Conservation (phyloP, 805 yeast species). For the Clavispora phyllophila region DNA sequence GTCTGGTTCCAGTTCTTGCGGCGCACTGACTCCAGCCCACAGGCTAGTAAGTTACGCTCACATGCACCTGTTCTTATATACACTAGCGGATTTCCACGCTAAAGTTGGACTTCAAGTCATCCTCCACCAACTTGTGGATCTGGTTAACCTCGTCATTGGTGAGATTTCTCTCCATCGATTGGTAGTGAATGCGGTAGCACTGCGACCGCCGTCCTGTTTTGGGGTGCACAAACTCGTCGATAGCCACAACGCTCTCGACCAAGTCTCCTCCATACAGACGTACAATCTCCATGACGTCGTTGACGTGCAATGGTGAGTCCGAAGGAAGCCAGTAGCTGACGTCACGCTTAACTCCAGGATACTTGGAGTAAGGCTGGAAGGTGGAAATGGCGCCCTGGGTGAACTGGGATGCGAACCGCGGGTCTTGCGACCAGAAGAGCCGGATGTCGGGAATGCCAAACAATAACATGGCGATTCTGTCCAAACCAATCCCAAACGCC, state of each 20-base stretch:
- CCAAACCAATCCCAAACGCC: conserved; percentile 97
- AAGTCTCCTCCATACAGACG: conserved; percentile 80
- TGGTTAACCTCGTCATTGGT: conserved; percentile 80
- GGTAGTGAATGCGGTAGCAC: conserved; percentile 88
- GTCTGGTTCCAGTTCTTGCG: no score
- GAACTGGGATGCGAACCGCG: conserved; percentile 73
- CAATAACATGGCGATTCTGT: conserved; percentile 90
- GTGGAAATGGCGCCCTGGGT: conserved; percentile 55
- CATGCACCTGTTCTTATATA: neutral
- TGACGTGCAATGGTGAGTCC: conserved; percentile 55
- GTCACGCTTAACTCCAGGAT: conserved; percentile 82
- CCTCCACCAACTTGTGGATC: conserved; percentile 62
- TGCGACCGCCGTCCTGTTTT: conserved; percentile 71
- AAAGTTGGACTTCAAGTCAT: conserved; percentile 46
- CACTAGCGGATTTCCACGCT: conserved; percentile 50
- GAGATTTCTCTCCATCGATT: conserved; percentile 90
- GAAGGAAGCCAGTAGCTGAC: conserved; percentile 85
- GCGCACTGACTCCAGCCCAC: no score
- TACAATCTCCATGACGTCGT: conserved; percentile 91
- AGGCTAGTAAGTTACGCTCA: no score
- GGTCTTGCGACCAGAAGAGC: conserved; percentile 84
- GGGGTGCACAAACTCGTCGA: conserved; percentile 84
- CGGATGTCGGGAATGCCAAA: conserved; percentile 96
- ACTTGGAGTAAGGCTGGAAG: conserved; percentile 85
- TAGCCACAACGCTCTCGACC: conserved; percentile 75